Conservation (phyloP, 1,139 yeast species). For the Pichiaceae sp. region DNA sequence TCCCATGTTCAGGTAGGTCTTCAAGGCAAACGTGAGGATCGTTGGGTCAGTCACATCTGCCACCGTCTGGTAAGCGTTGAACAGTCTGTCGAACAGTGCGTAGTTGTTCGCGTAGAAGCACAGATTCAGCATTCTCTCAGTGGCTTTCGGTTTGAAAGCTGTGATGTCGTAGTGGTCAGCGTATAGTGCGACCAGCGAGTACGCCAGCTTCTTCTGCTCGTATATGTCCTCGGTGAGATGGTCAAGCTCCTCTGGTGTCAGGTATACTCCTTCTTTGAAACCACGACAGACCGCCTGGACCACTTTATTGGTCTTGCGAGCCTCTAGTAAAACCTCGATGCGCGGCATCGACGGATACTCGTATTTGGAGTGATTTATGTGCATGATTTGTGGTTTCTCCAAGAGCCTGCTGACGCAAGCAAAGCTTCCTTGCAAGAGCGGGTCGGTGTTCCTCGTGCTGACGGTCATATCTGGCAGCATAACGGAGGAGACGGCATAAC, state of each 20-base stretch:
- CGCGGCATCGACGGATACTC: background rate
- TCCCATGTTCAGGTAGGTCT: slow-evolving; percentile 17
- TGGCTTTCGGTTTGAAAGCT: slow-evolving; percentile 2
- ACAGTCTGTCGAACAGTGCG: slow-evolving; percentile 16
- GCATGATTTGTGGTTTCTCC: no score
- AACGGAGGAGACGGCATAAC: no score
- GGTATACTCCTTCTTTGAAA: background rate
- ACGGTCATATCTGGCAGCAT: no score
- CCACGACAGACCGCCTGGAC: background rate
- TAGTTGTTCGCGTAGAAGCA: slow-evolving; percentile 12
- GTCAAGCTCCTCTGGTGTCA: slow-evolving; percentile 4
- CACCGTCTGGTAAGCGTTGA: slow-evolving; percentile 9
- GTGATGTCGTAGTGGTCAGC: slow-evolving; percentile 2
- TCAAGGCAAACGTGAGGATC: slow-evolving; percentile 14
- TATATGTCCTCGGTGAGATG: background rate
- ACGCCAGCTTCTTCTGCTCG: background rate
- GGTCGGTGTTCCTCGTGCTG: no score
- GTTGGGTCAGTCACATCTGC: slow-evolving; percentile 10
- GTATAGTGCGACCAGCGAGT: slow-evolving; percentile 1
- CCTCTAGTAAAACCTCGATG: background rate
- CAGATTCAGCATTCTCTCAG: slow-evolving; percentile 9
- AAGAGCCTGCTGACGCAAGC: no score
- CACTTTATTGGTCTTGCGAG: background rate
- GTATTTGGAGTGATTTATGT: no score
- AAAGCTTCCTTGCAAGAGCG: no score